A percentile compares a stretch with the other conserved stretches of the same genome.
These are phyloP conservation scores for Olyra latifolia DNA, from an alignment of 176 grass and related monocot species.

Conservation along the genomic window DNA sequence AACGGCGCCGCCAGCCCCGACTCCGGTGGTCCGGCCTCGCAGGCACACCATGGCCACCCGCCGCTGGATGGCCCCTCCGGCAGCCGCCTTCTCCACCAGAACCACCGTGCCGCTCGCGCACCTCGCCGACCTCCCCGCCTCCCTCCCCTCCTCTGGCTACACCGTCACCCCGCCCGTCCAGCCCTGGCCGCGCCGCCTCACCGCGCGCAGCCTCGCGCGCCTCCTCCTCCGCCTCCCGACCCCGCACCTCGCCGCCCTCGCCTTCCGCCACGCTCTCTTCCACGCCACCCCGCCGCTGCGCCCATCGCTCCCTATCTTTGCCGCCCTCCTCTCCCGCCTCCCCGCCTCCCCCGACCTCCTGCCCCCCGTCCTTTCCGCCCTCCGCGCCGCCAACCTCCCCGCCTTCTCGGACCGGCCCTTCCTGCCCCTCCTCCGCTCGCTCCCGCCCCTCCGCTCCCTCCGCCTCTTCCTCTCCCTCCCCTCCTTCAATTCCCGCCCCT, in stretches of 20 bases:
- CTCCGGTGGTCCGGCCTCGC: no score
- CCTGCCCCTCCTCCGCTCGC: conserved; percentile 57
- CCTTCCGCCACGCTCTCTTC: conserved; percentile 49
- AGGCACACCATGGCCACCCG: background rate
- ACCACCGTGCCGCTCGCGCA: conserved; percentile 41
- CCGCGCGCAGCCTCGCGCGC: conserved; percentile 15
- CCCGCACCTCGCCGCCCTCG: conserved; percentile 23
- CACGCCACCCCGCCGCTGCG: conserved; percentile 17
- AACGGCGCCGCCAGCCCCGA: no score
- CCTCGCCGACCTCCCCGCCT: conserved; percentile 29
- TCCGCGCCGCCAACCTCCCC: conserved; percentile 46
- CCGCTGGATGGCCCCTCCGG: background rate
- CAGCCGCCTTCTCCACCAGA: conserved; percentile 19
- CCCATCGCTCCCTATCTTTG: conserved; percentile 35
- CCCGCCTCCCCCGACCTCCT: conserved; percentile 33
- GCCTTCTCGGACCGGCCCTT: conserved; percentile 56
- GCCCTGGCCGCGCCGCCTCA: conserved; percentile 47
- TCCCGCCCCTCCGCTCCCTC: conserved; percentile 53
- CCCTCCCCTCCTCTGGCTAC: conserved; percentile 38
- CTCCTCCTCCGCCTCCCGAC: conserved; percentile 42
- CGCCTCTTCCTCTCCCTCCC: conserved; percentile 75
- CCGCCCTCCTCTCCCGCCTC: conserved; percentile 44
- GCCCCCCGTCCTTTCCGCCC: conserved; percentile 43
- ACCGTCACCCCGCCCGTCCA: conserved; percentile 41
- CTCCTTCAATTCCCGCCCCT: conserved; percentile 57